These are phyloP conservation scores for Schwanniomyces sp. DNA, from an alignment of 805 yeast genomes.

Conservation along the genomic window DNA sequence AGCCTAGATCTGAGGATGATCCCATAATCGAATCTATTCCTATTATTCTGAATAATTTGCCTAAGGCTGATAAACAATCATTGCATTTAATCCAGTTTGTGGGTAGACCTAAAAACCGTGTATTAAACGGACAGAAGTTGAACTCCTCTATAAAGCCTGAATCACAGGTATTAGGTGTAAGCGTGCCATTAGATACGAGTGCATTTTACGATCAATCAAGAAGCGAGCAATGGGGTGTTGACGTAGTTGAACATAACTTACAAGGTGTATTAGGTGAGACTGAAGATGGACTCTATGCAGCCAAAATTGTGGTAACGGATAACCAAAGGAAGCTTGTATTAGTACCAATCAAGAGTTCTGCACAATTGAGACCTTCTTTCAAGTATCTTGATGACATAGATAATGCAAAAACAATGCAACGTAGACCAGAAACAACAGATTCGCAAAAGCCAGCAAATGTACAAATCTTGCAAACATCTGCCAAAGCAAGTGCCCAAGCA, in stretches of 20 bases:
- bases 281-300: conserved; percentile 47
- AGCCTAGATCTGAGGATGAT: conserved; percentile 23
- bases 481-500: conserved; percentile 25
- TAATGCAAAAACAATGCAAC: conserved; percentile 41
- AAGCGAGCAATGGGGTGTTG: conserved; percentile 62
- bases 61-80: conserved; percentile 21
- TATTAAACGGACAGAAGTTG: conserved; percentile 33
- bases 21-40: conserved; percentile 43
- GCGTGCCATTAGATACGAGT: conserved; percentile 68
- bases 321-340: conserved; percentile 50
- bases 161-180: conserved; percentile 68
- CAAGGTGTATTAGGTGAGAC: conserved; percentile 66
- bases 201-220: conserved; percentile 67
- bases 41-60: conserved; percentile 24
- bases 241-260: conserved; percentile 58
- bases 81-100: conserved; percentile 49
- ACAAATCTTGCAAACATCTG: conserved; percentile 42
- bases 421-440: conserved; percentile 38
- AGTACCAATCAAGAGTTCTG: conserved; percentile 61
- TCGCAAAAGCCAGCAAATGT: conserved; percentile 31
- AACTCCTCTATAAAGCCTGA: conserved; percentile 58
- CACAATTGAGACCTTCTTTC: conserved; percentile 82
- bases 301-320: conserved; percentile 20
- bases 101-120: conserved; percentile 48
- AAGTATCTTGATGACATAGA: conserved; percentile 68